Conservation (phyloP, 1,139 yeast species). For the Pichia sp. region DNA sequence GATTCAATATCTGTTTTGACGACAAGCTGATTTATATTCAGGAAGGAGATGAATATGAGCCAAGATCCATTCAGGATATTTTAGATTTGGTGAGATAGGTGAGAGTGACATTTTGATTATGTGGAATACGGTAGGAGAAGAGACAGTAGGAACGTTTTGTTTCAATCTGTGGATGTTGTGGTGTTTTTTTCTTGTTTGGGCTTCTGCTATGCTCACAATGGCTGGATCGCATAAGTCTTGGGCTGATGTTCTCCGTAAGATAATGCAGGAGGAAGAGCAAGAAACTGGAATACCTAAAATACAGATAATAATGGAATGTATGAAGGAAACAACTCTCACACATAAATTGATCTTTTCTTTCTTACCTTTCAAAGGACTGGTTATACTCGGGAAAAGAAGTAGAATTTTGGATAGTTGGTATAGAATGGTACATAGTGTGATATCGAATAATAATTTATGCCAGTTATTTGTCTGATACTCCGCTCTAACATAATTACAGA, state of each 20-base stretch:
- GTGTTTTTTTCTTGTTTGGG: no score
- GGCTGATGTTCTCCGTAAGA: no score
- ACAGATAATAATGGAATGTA: slow-evolving; percentile 62
- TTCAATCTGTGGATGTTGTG: no score
- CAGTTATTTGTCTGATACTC: slow-evolving; percentile 16
- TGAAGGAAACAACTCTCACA: slow-evolving; percentile 82
- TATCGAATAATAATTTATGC: slow-evolving; percentile 28
- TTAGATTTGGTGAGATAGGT: no score
- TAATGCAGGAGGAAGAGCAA: slow-evolving; percentile 16
- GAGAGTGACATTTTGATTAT: no score
- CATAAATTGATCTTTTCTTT: slow-evolving; percentile 65
- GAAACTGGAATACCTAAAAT: slow-evolving; percentile 50
- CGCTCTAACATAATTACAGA: no score
- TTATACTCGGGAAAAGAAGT: slow-evolving; percentile 28
- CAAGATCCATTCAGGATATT: background rate
- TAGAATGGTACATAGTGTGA: slow-evolving; percentile 30
- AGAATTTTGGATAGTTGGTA: slow-evolving; percentile 36
- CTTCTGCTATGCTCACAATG: no score
- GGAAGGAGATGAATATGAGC: background rate
- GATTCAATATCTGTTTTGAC: slow-evolving; percentile 15
- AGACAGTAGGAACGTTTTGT: no score
- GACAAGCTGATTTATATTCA: slow-evolving; percentile 20
- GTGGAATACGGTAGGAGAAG: no score
- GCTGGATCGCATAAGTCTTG: no score
- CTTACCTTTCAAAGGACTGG: slow-evolving; percentile 32